Evolutionary conservation across 768 basidiomycete species (phyloP), one percentile per base, ranked within the genome.

Genomic region (Collybiopsis confluens): DNA sequence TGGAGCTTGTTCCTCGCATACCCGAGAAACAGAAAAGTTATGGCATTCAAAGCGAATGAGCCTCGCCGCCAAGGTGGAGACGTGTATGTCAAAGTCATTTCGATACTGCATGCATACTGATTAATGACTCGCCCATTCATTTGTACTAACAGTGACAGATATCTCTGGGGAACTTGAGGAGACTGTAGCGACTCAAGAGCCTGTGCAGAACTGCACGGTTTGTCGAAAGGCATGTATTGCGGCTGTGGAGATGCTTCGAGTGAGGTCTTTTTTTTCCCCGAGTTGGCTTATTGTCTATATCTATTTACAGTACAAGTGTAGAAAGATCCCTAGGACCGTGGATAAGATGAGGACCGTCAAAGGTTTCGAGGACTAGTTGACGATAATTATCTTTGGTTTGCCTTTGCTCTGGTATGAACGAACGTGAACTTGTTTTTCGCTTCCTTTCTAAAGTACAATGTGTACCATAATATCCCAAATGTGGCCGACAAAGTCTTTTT

Each of bases 71-170:
- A 71, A 72, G 59, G 72, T 85, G 27, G 78, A 86, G 61, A 78
- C 78, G 59, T 77, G 85, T 86, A 59, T 56, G 54, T 58, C 21
- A 48, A 36, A 37, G 37, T 24, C 16, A 36, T 4, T 15, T 40
- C 6, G 8, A 38, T 18, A 26, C n/a, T n/a, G n/a, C n/a, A n/a
- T n/a, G n/a, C n/a, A n/a, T n/a, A n/a, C n/a, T n/a, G n/a, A n/a
- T n/a, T n/a, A n/a, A n/a, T n/a, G n/a, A n/a, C n/a, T n/a, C n/a
- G n/a, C n/a, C n/a, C n/a, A n/a, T n/a, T n/a, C n/a, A n/a, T n/a
- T n/a, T n/a, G n/a, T n/a, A n/a, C n/a, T n/a, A n/a, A n/a, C n/a
- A 86, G 87, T 74, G 18, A 86, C 83, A 4, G 85, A 89, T 58
- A 73, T 89, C 24, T 80, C 80, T 7, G 80, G 73, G 30, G 86